Percentiles rank a stretch among this genome's conserved stretches.
phyloP scores from a whole-genome alignment of 73 alveolate species.

The Paramecium octaurelia region DNA sequence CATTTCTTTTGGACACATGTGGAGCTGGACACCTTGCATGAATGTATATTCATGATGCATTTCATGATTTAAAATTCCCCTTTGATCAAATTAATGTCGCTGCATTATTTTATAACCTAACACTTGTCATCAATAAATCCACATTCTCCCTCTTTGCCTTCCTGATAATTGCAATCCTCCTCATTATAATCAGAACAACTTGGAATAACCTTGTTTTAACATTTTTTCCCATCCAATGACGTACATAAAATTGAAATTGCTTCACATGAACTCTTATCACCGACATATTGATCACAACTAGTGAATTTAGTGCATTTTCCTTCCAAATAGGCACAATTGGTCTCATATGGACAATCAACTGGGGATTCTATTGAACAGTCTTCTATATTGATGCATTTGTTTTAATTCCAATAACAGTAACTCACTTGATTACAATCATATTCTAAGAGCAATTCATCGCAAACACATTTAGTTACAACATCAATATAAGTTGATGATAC shows the following conservation, averaged over 20 bases:
- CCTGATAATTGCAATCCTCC: not conserved
- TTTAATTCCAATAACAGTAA: not conserved
- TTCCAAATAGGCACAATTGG: not conserved
- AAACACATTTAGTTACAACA: not conserved
- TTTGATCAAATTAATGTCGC: not conserved
- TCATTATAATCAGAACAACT: not conserved
- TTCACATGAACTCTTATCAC: not conserved
- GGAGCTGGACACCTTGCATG: not conserved
- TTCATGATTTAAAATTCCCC: not conserved
- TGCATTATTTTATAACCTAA: not conserved
- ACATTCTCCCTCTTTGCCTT: not conserved
- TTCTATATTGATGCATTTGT: not conserved
- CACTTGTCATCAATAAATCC: not conserved
- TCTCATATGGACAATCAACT: not conserved
- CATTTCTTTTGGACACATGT: not conserved
- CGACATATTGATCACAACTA: not conserved
- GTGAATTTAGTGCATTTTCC: not conserved
- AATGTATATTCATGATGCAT: not conserved
- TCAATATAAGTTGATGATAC: not conserved
- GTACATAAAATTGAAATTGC: not conserved
- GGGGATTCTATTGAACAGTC: not conserved
- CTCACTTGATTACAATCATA: not conserved
- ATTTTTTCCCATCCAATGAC: not conserved
- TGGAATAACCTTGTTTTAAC: not conserved
- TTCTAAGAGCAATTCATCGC: not conserved